Evolutionary conservation across 805 yeast species (phyloP).

Genomic region (Candida morakotiae): DNA sequence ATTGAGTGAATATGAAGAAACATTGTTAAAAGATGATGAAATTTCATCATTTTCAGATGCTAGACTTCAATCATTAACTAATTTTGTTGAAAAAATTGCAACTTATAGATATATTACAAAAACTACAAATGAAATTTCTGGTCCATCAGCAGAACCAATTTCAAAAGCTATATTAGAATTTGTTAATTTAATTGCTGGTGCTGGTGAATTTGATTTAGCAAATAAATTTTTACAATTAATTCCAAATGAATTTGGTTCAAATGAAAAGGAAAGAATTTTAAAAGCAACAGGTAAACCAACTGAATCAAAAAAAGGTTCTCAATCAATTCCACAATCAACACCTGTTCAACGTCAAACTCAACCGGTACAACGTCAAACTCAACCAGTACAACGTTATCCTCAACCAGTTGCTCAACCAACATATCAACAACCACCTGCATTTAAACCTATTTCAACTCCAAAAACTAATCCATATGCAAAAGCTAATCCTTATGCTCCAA

Average conservation of each 20-base stretch:
- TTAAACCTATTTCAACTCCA: constrained; percentile 11
- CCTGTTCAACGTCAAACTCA: constrained; percentile 8
- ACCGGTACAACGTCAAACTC: constrained; percentile 3
- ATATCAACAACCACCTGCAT: constrained; percentile 13
- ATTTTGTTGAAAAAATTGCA: constrained; percentile 79
- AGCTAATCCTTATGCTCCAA: constrained; percentile 20
- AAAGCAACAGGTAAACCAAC: constrained; percentile 49
- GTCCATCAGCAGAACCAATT: constrained; percentile 45
- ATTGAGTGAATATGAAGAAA: constrained; percentile 38
- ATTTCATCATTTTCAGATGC: constrained; percentile 71
- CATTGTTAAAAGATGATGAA: constrained; percentile 45
- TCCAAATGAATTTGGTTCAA: constrained; percentile 68
- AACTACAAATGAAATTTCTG: constrained; percentile 28
- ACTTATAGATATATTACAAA: constrained; percentile 58
- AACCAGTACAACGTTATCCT: constrained; percentile 6
- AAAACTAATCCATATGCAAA: constrained; percentile 32
- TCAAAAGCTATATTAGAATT: constrained; percentile 74
- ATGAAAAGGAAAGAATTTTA: constrained; percentile 74
- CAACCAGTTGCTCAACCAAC: constrained; percentile 16
- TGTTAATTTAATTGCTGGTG: constrained; percentile 71
- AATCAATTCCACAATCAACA: constrained; percentile 7
- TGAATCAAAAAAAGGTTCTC: neutral
- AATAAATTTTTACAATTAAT: constrained; percentile 60
- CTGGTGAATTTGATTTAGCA: constrained; percentile 83
- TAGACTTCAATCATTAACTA: constrained; percentile 74